phyloP scores from a whole-genome alignment of 768 basidiomycete species.

The Exsudoporus frostii region DNA sequence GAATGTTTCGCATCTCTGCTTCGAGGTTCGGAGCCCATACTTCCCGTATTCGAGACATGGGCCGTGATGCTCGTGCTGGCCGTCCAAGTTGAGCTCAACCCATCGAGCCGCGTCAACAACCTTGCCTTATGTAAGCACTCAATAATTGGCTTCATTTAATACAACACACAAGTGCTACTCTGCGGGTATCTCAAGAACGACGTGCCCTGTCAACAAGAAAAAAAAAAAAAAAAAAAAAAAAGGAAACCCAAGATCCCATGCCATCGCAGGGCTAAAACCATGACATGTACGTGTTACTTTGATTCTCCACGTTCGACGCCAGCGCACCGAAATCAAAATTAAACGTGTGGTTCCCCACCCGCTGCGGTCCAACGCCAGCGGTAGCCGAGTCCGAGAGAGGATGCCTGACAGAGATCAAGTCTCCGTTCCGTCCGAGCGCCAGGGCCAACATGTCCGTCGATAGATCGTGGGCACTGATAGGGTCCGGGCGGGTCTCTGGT shows the following conservation, averaged over 20 bases:
- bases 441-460: slow-evolving; percentile 33
- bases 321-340: slow-evolving; percentile 64
- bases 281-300: slow-evolving; percentile 58
- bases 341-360: slow-evolving; percentile 53
- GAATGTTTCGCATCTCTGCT: slow-evolving; percentile 83
- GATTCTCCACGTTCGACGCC: slow-evolving; percentile 52
- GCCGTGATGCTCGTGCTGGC: neutral
- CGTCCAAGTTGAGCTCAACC: slow-evolving; percentile 5
- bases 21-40: slow-evolving; percentile 96
- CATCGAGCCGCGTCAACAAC: slow-evolving; percentile 17
- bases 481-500: slow-evolving; percentile 18
- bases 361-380: slow-evolving; percentile 26
- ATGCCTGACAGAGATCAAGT: slow-evolving; percentile 19
- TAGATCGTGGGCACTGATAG: slow-evolving; percentile 23
- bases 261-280: slow-evolving; percentile 49
- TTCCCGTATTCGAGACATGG: slow-evolving; percentile 84
- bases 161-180: neutral
- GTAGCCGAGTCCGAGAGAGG: slow-evolving; percentile 18
- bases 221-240: too few species aligned
- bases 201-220: slow-evolving; percentile 15
- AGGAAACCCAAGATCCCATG: slow-evolving; percentile 14
- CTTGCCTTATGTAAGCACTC: slow-evolving; percentile 27
- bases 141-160: neutral
- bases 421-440: slow-evolving; percentile 29
- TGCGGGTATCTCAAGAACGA: slow-evolving; percentile 12